Percentiles rank a stretch among this genome's conserved stretches.
Conservation (phyloP, 116 monocot genomes). For the Papilionanthe hybrid region DNA sequence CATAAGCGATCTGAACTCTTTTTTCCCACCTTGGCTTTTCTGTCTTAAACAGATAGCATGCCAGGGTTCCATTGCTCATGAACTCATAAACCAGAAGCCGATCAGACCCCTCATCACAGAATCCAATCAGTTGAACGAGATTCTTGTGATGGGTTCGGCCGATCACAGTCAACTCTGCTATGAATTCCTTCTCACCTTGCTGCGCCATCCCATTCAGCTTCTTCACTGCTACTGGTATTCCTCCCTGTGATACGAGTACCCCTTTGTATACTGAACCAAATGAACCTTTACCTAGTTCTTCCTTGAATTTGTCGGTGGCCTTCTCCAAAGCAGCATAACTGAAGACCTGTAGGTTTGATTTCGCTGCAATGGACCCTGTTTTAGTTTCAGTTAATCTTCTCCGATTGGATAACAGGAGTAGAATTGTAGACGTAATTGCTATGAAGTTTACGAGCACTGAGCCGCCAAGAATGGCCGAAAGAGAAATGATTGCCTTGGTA, state of each 20-base stretch:
- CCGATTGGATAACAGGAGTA: neutral
- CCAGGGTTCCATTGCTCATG: constrained; percentile 15
- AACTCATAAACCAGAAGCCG: constrained; percentile 16
- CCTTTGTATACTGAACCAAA: constrained; percentile 15
- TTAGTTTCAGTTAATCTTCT: neutral
- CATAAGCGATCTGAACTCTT: constrained; percentile 18
- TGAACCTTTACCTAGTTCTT: constrained; percentile 15
- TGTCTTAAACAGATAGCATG: neutral
- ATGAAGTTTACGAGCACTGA: neutral
- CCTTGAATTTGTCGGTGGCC: constrained; percentile 12
- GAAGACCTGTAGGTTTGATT: neutral
- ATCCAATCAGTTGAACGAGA: constrained; percentile 8
- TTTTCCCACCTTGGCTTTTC: constrained; percentile 21
- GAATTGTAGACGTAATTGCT: neutral
- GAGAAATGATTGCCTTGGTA: neutral
- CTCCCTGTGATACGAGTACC: neutral
- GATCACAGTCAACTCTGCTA: constrained; percentile 3
- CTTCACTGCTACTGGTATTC: constrained; percentile 14
- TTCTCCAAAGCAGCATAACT: constrained; percentile 8
- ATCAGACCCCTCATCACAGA: constrained; percentile 5
- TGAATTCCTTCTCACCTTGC: constrained; percentile 11
- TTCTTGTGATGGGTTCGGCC: constrained; percentile 15
- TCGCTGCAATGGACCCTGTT: neutral
- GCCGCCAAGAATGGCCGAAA: neutral
- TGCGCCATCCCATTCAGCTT: constrained; percentile 18